Conservation (phyloP, 2,329 filamentous ascomycete species). For the Colletotrichum sp. region DNA sequence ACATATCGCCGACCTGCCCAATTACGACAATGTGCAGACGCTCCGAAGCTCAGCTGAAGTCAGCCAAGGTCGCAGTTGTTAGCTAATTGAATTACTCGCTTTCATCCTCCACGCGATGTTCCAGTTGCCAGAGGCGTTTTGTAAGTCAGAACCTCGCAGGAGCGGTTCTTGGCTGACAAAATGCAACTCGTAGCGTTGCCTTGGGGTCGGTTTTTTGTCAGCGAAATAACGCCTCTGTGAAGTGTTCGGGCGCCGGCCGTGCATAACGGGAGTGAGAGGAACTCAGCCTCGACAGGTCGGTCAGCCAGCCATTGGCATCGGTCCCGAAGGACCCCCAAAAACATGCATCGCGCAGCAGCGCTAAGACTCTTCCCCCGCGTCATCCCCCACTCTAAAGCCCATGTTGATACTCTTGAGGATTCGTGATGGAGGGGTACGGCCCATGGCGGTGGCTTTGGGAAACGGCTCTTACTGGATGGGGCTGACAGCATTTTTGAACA, state of each 20-base stretch:
- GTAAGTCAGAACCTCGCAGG: background rate
- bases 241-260: background rate
- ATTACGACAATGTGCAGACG: background rate
- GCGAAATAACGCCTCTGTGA: slow-evolving; percentile 1
- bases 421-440: slow-evolving; percentile 1
- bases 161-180: background rate
- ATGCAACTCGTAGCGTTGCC: background rate
- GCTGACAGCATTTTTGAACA: background rate
- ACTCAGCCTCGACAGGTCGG: slow-evolving; percentile 2
- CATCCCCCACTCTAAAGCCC: background rate
- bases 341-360: background rate
- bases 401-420: background rate
- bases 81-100: background rate
- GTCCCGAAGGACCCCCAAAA: slow-evolving; percentile 2
- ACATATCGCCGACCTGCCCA: background rate
- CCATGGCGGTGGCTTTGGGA: slow-evolving; percentile 16
- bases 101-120: background rate
- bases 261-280: background rate
- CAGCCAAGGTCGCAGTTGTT: background rate
- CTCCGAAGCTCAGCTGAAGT: background rate
- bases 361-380: slow-evolving; percentile 6
- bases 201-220: background rate
- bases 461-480: background rate
- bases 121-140: background rate
- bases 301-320: background rate